Base-by-base conservation (phyloP, 306 rosid genomes). In the Acacia melanoxylon region DNA sequence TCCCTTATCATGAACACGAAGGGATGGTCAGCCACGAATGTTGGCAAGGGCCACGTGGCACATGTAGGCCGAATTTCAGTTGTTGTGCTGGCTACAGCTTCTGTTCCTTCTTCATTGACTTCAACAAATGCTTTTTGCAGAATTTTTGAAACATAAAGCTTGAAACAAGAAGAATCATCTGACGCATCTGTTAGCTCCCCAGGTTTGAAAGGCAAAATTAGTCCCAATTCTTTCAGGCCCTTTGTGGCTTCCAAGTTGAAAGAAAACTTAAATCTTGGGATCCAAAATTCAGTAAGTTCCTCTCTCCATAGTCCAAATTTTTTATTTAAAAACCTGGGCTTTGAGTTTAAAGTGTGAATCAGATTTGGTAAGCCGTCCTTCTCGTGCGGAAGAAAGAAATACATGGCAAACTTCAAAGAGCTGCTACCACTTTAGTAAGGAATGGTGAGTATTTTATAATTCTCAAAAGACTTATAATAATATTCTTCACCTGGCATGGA, bases 181-280 rank as follows among this genome's bases (percentile, higher is more conserved):
- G 76, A 82, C 74, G 83, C 73, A 41, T 73, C 83, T 19, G 79
- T 48, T 17, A 87, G 59, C 19, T 68, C 83, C 8, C 81, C 59
- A 4, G 42, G 49, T 3, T 0, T 10, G 48, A 78, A 85, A 49
- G 82, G 79, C 15, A 77, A 68, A 3, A 4, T 59, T 0, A 85
- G 22, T 54, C 88, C 83, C 29, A 82, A 37, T 22, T 67, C 35
- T 25, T 19, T 9, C 5, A 80, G 19, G 31, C 48, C 13, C 1
- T 31, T 0, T 0, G 24, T 12, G 19, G 76, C 63, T 0, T 41
- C 19, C 6, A 85, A 87, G 0, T 4, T 17, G 29, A 31, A 74
- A 1, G 74, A 49, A 20, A 87, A 40, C 16, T 80, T 80, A 75
- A 85, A 87, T 49, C 56, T 79, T 24, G 81, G 90, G 35, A 87